These are phyloP conservation scores for Capsella rubella DNA, from an alignment of 441 rosid genomes.

Conservation along the genomic window DNA sequence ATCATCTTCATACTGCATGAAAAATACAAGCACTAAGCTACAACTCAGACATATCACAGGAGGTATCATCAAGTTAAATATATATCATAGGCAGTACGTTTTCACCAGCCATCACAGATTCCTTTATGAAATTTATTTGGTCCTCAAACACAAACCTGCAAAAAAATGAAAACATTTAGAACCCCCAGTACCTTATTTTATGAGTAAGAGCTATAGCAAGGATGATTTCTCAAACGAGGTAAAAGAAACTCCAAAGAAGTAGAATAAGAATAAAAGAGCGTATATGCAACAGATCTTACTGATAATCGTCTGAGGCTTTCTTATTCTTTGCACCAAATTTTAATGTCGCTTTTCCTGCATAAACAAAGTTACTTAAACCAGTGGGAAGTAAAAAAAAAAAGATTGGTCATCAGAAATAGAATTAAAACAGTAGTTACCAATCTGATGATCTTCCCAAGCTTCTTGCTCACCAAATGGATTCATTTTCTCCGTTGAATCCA, in stretches of 20 bases:
- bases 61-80: constrained; percentile 26
- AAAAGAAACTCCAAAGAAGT: constrained; percentile 18
- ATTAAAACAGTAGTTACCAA: constrained; percentile 54
- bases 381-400: constrained; percentile 10
- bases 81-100: constrained; percentile 53
- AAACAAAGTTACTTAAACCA: constrained; percentile 33
- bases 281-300: constrained; percentile 51
- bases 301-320: constrained; percentile 71
- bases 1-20: constrained; percentile 63
- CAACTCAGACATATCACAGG: constrained; percentile 15
- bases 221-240: constrained; percentile 11
- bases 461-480: constrained; percentile 98
- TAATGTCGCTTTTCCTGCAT: constrained; percentile 83
- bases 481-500: constrained; percentile 81
- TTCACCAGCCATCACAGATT: constrained; percentile 84
- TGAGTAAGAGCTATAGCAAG: not conserved
- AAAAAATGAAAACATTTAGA: constrained; percentile 2
- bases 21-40: constrained; percentile 27
- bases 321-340: constrained; percentile 89
- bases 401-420: constrained; percentile 15
- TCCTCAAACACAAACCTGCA: constrained; percentile 88
- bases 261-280: constrained; percentile 4
- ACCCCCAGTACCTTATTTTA: not conserved
- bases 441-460: constrained; percentile 99
- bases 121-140: constrained; percentile 86